Evolutionary conservation across 805 yeast genomes (phyloP).

Genomic region (Crinitomyces ghanaensis): DNA sequence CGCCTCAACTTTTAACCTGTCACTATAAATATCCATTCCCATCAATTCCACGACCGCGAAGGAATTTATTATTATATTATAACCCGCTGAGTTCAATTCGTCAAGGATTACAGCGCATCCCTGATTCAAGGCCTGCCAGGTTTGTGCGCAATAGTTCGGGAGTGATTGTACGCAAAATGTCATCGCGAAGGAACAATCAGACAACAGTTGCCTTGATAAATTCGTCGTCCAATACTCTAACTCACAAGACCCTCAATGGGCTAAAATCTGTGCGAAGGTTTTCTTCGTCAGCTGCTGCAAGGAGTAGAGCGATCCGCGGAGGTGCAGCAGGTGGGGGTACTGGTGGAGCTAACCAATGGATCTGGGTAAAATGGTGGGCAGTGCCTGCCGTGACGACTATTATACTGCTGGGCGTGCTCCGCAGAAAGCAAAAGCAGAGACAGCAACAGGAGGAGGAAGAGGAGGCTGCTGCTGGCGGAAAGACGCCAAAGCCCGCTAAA

Average conservation of each 20-base stretch:
- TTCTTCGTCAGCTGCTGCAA: constrained; percentile 7
- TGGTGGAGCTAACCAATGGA: constrained; percentile 4
- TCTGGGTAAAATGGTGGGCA: constrained; percentile 18
- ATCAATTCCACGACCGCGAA: constrained; percentile 17
- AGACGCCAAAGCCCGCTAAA: constrained; percentile 37
- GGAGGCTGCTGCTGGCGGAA: constrained; percentile 2
- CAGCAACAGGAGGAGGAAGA: constrained; percentile 9
- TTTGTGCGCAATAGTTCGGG: constrained; percentile 7
- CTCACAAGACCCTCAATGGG: neutral
- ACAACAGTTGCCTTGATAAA: no score
- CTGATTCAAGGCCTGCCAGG: constrained; percentile 9
- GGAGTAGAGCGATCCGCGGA: constrained; percentile 1
- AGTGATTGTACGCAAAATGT: constrained; percentile 2
- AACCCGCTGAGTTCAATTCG: constrained; percentile 17
- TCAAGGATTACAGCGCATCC: constrained; percentile 15
- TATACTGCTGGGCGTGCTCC: constrained; percentile 14
- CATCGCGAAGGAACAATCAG: neutral
- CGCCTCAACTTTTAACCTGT: neutral
- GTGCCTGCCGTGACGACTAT: constrained; percentile 18
- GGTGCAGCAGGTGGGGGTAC: neutral
- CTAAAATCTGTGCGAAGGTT: constrained; percentile 6
- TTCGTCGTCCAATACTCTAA: neutral
- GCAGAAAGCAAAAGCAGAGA: constrained; percentile 7
- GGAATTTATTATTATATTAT: constrained; percentile 14
- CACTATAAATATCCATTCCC: constrained; percentile 15